A percentile compares a stretch with the other conserved stretches of the same genome.
These are phyloP conservation scores for Fraxinus velutina DNA, from an alignment of 305 asterid species.

Conservation along the genomic window DNA sequence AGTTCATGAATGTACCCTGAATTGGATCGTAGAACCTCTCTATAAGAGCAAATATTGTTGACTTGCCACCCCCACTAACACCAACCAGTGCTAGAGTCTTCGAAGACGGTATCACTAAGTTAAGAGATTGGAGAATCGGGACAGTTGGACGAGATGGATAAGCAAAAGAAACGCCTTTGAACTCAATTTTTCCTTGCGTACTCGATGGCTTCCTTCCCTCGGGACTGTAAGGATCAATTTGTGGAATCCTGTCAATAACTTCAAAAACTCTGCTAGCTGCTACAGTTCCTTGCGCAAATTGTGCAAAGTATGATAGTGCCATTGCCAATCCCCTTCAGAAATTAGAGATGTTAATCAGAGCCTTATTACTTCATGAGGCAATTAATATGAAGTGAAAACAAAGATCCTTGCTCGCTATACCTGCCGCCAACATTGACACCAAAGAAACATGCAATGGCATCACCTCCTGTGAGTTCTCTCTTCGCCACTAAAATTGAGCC, in stretches of 20 bases:
- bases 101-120: constrained; percentile 54
- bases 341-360: not conserved
- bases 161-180: constrained; percentile 54
- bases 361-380: not conserved
- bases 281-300: constrained; percentile 84
- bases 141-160: constrained; percentile 71
- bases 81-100: constrained; percentile 75
- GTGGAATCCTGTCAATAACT: constrained; percentile 63
- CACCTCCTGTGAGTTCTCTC: constrained; percentile 56
- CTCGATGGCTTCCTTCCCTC: constrained; percentile 58
- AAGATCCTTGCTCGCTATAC: constrained; percentile 27
- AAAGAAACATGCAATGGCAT: constrained; percentile 80
- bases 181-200: constrained; percentile 59
- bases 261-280: constrained; percentile 72
- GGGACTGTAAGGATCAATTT: constrained; percentile 59
- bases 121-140: constrained; percentile 55
- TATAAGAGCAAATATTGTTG: constrained; percentile 69
- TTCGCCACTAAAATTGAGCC: constrained; percentile 60
- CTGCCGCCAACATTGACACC: constrained; percentile 88
- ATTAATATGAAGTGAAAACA: not conserved
- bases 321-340: constrained; percentile 68
- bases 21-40: constrained; percentile 78
- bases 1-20: constrained; percentile 39
- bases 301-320: constrained; percentile 73
- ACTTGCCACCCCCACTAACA: constrained; percentile 78